Conservation (phyloP, 2,329 filamentous ascomycete genomes). For the Phyllosticta paracitricarpa region DNA sequence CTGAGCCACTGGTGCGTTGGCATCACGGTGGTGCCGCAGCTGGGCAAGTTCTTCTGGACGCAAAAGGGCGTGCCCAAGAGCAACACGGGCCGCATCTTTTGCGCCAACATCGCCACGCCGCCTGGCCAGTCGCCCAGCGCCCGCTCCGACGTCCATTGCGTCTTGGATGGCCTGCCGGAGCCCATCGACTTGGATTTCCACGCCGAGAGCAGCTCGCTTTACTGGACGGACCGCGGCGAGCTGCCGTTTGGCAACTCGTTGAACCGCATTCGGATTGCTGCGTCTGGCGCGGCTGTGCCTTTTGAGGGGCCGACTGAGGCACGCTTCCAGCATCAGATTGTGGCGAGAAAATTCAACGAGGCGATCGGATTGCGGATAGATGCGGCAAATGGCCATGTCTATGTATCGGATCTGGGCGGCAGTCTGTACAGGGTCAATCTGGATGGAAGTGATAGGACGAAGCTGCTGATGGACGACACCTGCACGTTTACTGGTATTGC, state of each 20-base stretch:
- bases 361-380: constrained; percentile 17
- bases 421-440: constrained; percentile 3
- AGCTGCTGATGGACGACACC: not conserved
- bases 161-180: constrained; percentile 41
- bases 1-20: constrained; percentile 45
- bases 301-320: not conserved
- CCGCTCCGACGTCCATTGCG: constrained; percentile 33
- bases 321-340: not conserved
- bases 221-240: constrained; percentile 54
- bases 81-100: constrained; percentile 42
- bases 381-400: constrained; percentile 11
- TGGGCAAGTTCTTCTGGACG: constrained; percentile 48
- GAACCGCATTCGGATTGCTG: constrained; percentile 26
- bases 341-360: constrained; percentile 18
- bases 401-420: constrained; percentile 17
- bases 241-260: constrained; percentile 45
- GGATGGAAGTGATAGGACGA: constrained; percentile 4
- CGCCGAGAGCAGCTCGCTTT: constrained; percentile 36
- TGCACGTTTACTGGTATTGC: constrained; percentile 1
- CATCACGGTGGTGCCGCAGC: constrained; percentile 36
- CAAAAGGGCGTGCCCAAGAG: constrained; percentile 49
- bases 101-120: constrained; percentile 36
- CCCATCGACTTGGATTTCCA: constrained; percentile 46
- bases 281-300: not conserved
- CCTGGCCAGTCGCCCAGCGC: constrained; percentile 21